Conservation (phyloP, 1,284 basidiomycete species). For the Leccinum pseudoinsigne region DNA sequence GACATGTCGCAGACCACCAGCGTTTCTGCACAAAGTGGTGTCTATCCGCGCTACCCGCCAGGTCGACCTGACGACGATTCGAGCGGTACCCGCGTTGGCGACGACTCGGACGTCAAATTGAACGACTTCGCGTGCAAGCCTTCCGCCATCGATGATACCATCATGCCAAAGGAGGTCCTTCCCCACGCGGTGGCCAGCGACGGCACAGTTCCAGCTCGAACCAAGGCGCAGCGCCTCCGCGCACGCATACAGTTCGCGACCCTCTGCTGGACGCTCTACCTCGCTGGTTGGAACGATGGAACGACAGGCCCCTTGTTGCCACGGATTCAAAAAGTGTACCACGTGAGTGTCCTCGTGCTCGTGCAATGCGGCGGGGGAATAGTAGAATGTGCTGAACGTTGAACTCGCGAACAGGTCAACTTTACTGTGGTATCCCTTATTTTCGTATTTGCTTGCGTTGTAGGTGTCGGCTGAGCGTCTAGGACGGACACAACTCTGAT, state of each 20-base stretch:
- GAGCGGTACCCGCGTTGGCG: background rate
- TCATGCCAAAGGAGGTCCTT: background rate
- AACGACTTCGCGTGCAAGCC: slow-evolving; percentile 9
- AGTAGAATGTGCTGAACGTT: background rate
- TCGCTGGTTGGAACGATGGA: slow-evolving; percentile 35
- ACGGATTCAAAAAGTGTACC: slow-evolving; percentile 33
- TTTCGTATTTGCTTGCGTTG: slow-evolving; percentile 34
- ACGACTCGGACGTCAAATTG: slow-evolving; percentile 12
- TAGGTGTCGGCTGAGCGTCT: slow-evolving; percentile 14
- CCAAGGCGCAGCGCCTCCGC: slow-evolving; percentile 23
- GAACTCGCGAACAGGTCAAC: slow-evolving; percentile 21
- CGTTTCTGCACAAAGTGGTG: slow-evolving; percentile 1
- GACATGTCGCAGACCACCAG: slow-evolving; percentile 15
- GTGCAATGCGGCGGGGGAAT: too few species aligned
- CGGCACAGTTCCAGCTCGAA: slow-evolving; percentile 5
- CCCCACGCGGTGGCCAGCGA: background rate
- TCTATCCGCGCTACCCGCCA: slow-evolving; percentile 5
- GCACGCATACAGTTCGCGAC: slow-evolving; percentile 29
- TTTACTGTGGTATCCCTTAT: slow-evolving; percentile 33
- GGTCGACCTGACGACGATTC: slow-evolving; percentile 7
- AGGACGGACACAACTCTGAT: background rate
- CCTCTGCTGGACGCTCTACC: slow-evolving; percentile 33
- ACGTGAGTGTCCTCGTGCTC: slow-evolving; percentile 15
- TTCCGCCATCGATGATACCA: background rate
- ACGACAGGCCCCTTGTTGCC: slow-evolving; percentile 34